Base-by-base conservation (phyloP, 441 rosid genomes). In the Brassica hybrid region DNA sequence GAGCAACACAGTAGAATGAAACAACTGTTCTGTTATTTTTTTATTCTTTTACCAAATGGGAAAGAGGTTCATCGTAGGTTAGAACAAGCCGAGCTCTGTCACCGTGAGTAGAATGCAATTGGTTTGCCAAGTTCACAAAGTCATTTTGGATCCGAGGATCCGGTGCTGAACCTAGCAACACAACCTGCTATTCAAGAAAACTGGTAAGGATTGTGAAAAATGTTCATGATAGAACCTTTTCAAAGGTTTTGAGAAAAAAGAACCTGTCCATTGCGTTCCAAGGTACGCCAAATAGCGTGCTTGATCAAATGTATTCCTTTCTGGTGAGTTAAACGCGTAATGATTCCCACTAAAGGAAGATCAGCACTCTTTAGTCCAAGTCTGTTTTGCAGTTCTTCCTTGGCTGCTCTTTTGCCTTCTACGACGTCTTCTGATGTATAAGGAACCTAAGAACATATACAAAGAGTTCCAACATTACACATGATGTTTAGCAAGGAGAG, bases 301-400 rank as follows among this genome's bases (percentile, higher is more conserved):
- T 94, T 90, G 85, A 96, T 96, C 73, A 94, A 92, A 83, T 91
- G 96, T 76, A 94, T 93, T 77, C 99, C 99, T 85, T 96, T 96
- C 81, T 96, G 99, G 80, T 90, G 97, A 36, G 99, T 96, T 79
- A 96, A 89, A 72, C 98, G 97, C 18, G 93, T 85, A 72, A 96
- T 87, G 71, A 94, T 88, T 56, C 97, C 99, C 19, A 96, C 88
- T 71, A 96, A 36, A 32, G 99, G 99, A 57, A 88, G 86, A 80
- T 94, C 93, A 6, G 85, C 83, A 58, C 0, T 86, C 78, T 79
- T 85, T 72, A 94, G 79, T 72, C 92, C 91, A 84, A 96, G 91
- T 78, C 79, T 92, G 67, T 83, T 88, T 86, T 92, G 98, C 84
- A 96, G 83, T 74, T 94, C 97, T 77, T 88, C 83, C 84, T 93